Evolutionary conservation across 2,329 filamentous ascomycete genomes (phyloP).

Genomic region (Teratosphaeria epicoccoides): DNA sequence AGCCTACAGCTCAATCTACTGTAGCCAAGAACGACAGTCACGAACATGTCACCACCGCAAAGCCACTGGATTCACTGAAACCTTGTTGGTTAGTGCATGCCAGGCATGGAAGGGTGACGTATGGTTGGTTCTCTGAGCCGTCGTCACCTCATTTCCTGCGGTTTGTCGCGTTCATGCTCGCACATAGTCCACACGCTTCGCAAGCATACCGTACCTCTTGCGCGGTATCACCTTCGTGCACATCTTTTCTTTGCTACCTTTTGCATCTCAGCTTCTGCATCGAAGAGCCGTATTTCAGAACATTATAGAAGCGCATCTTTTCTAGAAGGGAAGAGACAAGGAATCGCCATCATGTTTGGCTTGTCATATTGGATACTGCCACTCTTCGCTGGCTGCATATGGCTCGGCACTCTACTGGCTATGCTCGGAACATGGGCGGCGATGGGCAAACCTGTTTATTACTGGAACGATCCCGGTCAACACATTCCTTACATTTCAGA

Average conservation of each 20-base stretch:
- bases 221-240: neutral
- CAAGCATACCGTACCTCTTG: neutral
- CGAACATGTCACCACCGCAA: neutral
- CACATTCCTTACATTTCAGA: conserved; percentile 48
- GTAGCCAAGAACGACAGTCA: neutral
- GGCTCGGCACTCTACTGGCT: conserved; percentile 57
- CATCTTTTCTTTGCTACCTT: neutral
- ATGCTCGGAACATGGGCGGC: conserved; percentile 62
- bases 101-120: neutral
- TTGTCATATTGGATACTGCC: conserved; percentile 54
- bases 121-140: neutral
- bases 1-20: no score
- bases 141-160: neutral
- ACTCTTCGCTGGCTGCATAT: conserved; percentile 52
- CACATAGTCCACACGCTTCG: neutral
- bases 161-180: neutral
- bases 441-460: conserved; percentile 46
- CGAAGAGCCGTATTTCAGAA: no score
- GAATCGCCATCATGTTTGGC: conserved; percentile 25
- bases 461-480: conserved; percentile 49
- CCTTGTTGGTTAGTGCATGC: neutral
- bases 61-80: conserved; percentile 1
- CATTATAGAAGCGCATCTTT: neutral
- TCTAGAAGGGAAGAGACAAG: neutral
- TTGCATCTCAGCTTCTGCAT: neutral